phyloP scores from a whole-genome alignment of 371 early-diverging fungal species.

The Entomophthora muscae region DNA sequence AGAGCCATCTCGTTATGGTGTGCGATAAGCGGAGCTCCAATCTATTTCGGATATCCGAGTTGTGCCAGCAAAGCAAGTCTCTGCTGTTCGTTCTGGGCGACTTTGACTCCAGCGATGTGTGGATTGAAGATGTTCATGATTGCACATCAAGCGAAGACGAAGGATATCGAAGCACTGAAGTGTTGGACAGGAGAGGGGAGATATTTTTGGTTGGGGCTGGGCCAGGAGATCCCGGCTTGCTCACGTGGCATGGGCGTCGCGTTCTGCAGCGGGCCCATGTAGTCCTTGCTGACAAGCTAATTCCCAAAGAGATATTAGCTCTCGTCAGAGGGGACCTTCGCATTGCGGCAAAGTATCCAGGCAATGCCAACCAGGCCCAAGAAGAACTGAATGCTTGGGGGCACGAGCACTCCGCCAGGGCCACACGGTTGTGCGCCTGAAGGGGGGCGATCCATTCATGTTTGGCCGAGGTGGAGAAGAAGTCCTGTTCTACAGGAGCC shows the following conservation, averaged over 20 bases:
- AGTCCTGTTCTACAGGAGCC: constrained; percentile 42
- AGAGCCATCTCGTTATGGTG: no score
- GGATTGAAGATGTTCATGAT: no score
- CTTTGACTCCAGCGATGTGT: no score
- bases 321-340: constrained; percentile 31
- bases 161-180: no score
- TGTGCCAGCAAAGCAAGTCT: no score
- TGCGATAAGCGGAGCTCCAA: no score
- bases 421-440: constrained; percentile 61
- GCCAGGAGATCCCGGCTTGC: constrained; percentile 61
- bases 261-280: constrained; percentile 54
- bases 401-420: constrained; percentile 36
- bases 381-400: constrained; percentile 53
- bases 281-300: constrained; percentile 68
- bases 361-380: constrained; percentile 63
- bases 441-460: constrained; percentile 81
- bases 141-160: no score
- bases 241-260: constrained; percentile 56
- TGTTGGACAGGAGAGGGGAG: no score
- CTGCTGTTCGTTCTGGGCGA: no score
- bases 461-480: constrained; percentile 91
- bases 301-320: constrained; percentile 46
- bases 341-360: constrained; percentile 51
- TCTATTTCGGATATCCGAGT: no score
- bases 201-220: constrained; percentile 64